These are phyloP conservation scores for Phytopythium chamaehyphon DNA, from an alignment of 352 stramenopile genomes.

Conservation along the genomic window DNA sequence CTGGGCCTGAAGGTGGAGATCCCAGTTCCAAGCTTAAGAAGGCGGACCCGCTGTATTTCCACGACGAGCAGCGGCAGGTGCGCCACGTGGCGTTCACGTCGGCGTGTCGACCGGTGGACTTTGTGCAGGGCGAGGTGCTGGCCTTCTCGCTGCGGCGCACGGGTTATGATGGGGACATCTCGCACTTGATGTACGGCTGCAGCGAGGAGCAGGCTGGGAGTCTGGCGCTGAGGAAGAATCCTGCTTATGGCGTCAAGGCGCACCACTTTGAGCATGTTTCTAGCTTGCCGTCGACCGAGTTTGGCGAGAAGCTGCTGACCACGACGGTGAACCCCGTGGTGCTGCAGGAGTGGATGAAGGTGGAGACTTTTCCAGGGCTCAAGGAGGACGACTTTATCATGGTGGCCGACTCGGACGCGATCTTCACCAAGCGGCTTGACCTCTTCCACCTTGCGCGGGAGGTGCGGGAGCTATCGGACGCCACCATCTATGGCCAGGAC, in stretches of 20 bases:
- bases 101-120: constrained; percentile 52
- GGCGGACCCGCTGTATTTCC: constrained; percentile 19
- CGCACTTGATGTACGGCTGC: constrained; percentile 77
- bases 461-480: constrained; percentile 50
- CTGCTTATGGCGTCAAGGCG: constrained; percentile 35
- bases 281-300: constrained; percentile 19
- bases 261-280: constrained; percentile 37
- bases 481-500: constrained; percentile 63
- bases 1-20: background rate
- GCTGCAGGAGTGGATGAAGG: constrained; percentile 51
- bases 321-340: constrained; percentile 59
- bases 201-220: constrained; percentile 23
- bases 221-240: constrained; percentile 51
- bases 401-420: constrained; percentile 73
- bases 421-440: constrained; percentile 80
- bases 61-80: constrained; percentile 45
- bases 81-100: constrained; percentile 77
- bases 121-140: constrained; percentile 68
- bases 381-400: constrained; percentile 65
- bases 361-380: constrained; percentile 24
- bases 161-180: constrained; percentile 52
- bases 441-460: constrained; percentile 66
- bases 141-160: constrained; percentile 56
- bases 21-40: background rate
- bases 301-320: constrained; percentile 56